A percentile compares a stretch with the other conserved stretches of the same genome.
phyloP scores from a whole-genome alignment of 2,329 filamentous ascomycete species.

The Pseudogymnoascus sp. region DNA sequence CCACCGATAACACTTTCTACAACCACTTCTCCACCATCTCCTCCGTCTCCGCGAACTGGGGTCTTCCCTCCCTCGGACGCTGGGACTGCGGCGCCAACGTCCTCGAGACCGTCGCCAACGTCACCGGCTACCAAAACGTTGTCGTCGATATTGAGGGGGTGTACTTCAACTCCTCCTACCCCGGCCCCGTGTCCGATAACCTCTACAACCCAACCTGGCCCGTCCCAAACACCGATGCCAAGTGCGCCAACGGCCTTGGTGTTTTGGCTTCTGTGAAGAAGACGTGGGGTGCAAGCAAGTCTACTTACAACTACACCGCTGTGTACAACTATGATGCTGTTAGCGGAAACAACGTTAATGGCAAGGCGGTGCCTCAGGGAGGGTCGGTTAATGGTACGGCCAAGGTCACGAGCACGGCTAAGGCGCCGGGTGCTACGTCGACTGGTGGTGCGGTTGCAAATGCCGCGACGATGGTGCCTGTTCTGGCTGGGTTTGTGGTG shows the following conservation, averaged over 20 bases:
- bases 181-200: constrained; percentile 27
- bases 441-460: background rate
- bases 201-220: constrained; percentile 19
- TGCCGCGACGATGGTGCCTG: background rate
- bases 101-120: constrained; percentile 23
- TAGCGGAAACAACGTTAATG: constrained; percentile 13
- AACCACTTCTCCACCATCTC: constrained; percentile 37
- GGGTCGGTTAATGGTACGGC: background rate
- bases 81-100: constrained; percentile 35
- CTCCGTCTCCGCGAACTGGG: constrained; percentile 36
- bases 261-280: constrained; percentile 13
- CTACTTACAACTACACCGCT: constrained; percentile 17
- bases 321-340: constrained; percentile 17
- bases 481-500: background rate
- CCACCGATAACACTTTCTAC: constrained; percentile 41
- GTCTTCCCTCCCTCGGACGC: constrained; percentile 33
- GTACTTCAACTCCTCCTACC: constrained; percentile 37
- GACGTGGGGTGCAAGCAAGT: constrained; percentile 15
- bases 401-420: background rate
- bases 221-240: constrained; percentile 16
- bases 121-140: constrained; percentile 24
- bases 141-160: constrained; percentile 26
- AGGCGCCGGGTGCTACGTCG: background rate
- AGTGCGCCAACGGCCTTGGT: constrained; percentile 14
- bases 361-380: background rate